Conservation (phyloP, 139 green algal species). For the Medakamo hakoo region DNA sequence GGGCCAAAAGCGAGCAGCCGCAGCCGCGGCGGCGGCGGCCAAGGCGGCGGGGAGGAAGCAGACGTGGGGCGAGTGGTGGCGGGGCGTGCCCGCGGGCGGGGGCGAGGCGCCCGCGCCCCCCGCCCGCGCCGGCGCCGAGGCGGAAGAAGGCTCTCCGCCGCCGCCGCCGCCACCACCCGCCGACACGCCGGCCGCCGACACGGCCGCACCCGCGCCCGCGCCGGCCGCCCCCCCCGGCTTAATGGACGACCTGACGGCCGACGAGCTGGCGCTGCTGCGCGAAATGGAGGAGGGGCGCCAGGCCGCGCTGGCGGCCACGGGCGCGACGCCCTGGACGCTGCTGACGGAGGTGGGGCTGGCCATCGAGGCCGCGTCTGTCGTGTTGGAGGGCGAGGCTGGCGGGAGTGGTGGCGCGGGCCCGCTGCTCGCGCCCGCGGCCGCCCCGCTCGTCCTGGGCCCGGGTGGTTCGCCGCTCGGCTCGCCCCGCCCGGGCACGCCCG, state of each 20-base stretch:
- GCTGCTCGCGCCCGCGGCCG: too few relatives aligned
- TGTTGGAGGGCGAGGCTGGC: conserved; percentile 23
- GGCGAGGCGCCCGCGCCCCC: too few relatives aligned
- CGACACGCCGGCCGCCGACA: too few relatives aligned
- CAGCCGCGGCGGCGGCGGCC: conserved; percentile 6
- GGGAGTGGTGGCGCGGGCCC: too few relatives aligned
- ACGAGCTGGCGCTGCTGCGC: background rate
- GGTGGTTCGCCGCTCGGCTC: too few relatives aligned
- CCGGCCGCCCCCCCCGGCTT: background rate
- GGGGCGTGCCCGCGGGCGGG: too few relatives aligned
- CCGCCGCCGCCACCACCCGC: too few relatives aligned
- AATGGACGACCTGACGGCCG: background rate
- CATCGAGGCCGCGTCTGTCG: conserved; percentile 21
- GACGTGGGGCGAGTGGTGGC: background rate
- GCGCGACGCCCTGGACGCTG: conserved; percentile 35
- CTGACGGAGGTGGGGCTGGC: conserved; percentile 18
- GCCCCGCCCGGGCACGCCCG: too few relatives aligned
- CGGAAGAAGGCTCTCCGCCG: too few relatives aligned
- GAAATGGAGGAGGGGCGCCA: background rate
- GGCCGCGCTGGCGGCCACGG: too few relatives aligned
- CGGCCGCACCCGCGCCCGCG: background rate
- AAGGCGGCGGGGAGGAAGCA: background rate
- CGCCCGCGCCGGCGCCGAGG: too few relatives aligned
- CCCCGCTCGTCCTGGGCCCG: too few relatives aligned
- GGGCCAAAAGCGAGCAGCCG: conserved; percentile 8